Percentiles rank a stretch among this genome's conserved stretches.
Conservation (phyloP, 1,139 yeast species). For the Blastobotrys capitulatus region DNA sequence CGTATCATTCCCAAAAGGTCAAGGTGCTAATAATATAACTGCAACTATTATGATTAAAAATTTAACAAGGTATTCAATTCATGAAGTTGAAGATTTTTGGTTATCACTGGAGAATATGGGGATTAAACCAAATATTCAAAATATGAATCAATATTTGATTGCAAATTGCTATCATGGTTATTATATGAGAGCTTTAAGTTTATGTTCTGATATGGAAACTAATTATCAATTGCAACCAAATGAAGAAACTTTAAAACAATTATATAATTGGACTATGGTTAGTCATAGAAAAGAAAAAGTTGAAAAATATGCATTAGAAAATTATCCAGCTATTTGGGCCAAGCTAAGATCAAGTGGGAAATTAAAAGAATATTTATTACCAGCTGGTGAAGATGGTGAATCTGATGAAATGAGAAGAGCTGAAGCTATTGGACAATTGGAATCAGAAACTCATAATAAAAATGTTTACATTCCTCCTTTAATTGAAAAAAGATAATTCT, state of each 20-base stretch:
- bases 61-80: conserved; percentile 53
- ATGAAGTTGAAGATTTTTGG: conserved; percentile 62
- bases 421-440: conserved; percentile 10
- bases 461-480: conserved; percentile 8
- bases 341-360: conserved; percentile 37
- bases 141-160: conserved; percentile 58
- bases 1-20: conserved; percentile 45
- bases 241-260: conserved; percentile 46
- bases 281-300: conserved; percentile 44
- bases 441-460: conserved; percentile 7
- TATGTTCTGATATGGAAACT: conserved; percentile 45
- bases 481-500: conserved; percentile 2
- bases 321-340: conserved; percentile 46
- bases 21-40: conserved; percentile 57
- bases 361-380: conserved; percentile 34
- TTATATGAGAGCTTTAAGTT: conserved; percentile 51
- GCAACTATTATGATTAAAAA: conserved; percentile 69
- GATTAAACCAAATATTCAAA: conserved; percentile 49
- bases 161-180: conserved; percentile 72
- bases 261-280: conserved; percentile 59
- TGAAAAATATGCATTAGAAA: conserved; percentile 47
- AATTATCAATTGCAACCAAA: conserved; percentile 47
- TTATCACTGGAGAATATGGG: conserved; percentile 47
- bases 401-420: conserved; percentile 26
- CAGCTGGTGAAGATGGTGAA: conserved; percentile 25